Conservation (phyloP, 2,329 filamentous ascomycete species). For the Epicoccum sorghinum region DNA sequence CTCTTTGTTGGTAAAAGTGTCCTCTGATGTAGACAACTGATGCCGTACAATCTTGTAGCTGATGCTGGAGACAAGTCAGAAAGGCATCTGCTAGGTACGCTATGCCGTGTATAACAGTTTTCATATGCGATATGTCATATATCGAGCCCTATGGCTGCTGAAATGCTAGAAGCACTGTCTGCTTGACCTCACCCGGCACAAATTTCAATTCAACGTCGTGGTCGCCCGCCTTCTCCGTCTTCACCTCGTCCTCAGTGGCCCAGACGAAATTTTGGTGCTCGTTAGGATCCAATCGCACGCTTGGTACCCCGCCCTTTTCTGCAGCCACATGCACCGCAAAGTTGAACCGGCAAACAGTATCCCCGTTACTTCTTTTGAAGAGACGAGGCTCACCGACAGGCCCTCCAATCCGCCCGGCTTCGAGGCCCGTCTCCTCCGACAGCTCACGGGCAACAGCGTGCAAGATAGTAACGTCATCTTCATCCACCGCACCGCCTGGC, state of each 20-base stretch:
- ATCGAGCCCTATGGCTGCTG: background rate
- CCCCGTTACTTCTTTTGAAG: slow-evolving; percentile 13
- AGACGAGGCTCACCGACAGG: slow-evolving; percentile 8
- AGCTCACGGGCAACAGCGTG: slow-evolving; percentile 56
- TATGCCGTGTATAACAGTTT: too few species aligned
- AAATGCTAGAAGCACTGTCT: slow-evolving; percentile 2
- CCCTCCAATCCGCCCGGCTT: slow-evolving; percentile 32
- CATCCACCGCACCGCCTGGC: slow-evolving; percentile 58
- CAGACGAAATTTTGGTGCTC: slow-evolving; percentile 9
- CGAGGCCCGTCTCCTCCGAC: slow-evolving; percentile 56
- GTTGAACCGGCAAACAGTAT: background rate
- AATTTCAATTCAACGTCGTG: background rate
- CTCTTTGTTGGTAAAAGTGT: too few species aligned
- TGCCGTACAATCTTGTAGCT: too few species aligned
- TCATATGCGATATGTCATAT: too few species aligned
- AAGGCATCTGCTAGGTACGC: too few species aligned
- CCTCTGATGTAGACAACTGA: too few species aligned
- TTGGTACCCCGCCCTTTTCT: background rate
- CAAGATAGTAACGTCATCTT: slow-evolving; percentile 51
- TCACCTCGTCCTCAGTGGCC: slow-evolving; percentile 3
- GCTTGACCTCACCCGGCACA: background rate
- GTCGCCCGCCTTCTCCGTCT: background rate
- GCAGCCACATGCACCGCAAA: background rate
- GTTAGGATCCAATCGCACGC: background rate
- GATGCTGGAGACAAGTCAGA: too few species aligned